Evolutionary conservation across 2,329 filamentous ascomycete species (phyloP), one percentile per base, ranked within the genome.

Genomic region (Trichoderma lentiforme): DNA sequence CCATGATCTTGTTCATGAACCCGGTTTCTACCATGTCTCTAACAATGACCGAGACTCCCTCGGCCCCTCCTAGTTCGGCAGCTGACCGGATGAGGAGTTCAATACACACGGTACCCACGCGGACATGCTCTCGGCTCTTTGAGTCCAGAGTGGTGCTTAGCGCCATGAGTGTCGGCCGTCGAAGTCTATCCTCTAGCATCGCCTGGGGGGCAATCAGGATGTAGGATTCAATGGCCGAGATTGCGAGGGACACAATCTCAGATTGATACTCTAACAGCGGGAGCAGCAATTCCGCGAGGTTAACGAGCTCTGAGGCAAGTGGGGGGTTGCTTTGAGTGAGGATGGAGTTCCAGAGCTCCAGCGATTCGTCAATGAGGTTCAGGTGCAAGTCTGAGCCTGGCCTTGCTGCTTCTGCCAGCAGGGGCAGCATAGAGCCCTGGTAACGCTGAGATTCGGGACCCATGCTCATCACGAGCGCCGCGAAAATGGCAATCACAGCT

Each of bases 321-420:
- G 92, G 90, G 14, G 88, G 82, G 8, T 87, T 85, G 72, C 90
- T 91, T 76, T 93, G 89, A 74, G 85, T 85, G 47, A 95, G 81
- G 12, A 98, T 89, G 2, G 92, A 89, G 39, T 88, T 87, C 95
- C 95, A 98, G 3, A 99, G 87, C 71, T 98, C 95, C 15, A 98
- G 85, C 0, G 94, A 93, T 79, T 99, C 96, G 73, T 98, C 96
- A 14, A 97, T 89, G 12, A 99, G 88, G 77, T 97, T 96, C 2
- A 95, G 83, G 75, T 93, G 90, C 56, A 92, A 86, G 51, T 92
- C 89, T 1, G 93, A 96, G 12, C 88, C 89, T 3, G 92, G 90
- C 72, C 95, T 89, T 43, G 96, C 90, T 2, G 94, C 94, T 77
- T 92, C 92, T 60, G 90, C 86, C 56, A 99, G 91, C 65, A 98